These are phyloP conservation scores for Ambrosia artemisiifolia DNA, from an alignment of 129 eudicot genomes.

Conservation along the genomic window DNA sequence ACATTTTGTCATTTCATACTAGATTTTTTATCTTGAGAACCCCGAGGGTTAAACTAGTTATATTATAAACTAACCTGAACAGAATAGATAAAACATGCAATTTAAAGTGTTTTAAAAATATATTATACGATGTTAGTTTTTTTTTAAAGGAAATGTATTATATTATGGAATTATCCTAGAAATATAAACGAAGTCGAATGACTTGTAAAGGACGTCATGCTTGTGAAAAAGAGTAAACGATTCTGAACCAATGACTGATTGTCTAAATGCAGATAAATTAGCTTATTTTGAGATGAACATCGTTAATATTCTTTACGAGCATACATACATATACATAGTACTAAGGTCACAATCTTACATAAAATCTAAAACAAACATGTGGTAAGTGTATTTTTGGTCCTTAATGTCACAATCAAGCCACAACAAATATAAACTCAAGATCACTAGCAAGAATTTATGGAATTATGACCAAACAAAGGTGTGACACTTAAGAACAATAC, in stretches of 20 bases:
- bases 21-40: too few species aligned
- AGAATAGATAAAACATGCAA: too few species aligned
- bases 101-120: too few species aligned
- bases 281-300: conserved; percentile 13
- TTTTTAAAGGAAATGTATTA: too few species aligned
- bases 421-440: conserved; percentile 29
- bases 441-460: conserved; percentile 19
- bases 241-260: background rate
- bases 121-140: too few species aligned
- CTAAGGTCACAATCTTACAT: conserved; percentile 21
- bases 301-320: conserved; percentile 12
- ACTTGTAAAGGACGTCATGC: background rate
- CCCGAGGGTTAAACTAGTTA: too few species aligned
- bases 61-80: too few species aligned
- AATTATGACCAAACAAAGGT: conserved; percentile 15
- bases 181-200: background rate
- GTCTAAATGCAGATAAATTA: background rate
- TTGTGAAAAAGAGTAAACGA: background rate
- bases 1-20: too few species aligned
- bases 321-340: conserved; percentile 7
- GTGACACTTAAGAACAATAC: conserved; percentile 32
- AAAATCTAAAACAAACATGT: conserved; percentile 33
- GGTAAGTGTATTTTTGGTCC: conserved; percentile 35
- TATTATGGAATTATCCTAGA: background rate
- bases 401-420: conserved; percentile 34